A percentile compares a stretch with the other conserved stretches of the same genome.
Evolutionary conservation across 495 filamentous ascomycete genomes (phyloP).

Genomic region (Aspergillus saccharolyticus): DNA sequence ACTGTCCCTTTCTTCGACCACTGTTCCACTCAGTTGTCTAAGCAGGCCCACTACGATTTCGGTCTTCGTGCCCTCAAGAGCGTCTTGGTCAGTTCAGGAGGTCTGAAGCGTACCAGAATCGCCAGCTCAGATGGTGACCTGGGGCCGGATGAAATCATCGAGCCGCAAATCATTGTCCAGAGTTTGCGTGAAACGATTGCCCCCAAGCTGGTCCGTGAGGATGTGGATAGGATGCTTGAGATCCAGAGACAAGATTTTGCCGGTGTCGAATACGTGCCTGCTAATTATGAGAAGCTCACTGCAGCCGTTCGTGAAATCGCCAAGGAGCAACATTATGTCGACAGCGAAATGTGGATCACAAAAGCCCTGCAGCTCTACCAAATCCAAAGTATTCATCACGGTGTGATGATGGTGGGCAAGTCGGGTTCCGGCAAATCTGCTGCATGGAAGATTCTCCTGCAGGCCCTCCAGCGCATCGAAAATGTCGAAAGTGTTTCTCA

Average conservation of each 20-base stretch:
- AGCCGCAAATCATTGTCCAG: slow-evolving; percentile 98
- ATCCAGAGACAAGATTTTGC: slow-evolving; percentile 88
- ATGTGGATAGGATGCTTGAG: slow-evolving; percentile 79
- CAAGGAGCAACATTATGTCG: slow-evolving; percentile 72
- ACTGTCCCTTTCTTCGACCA: slow-evolving; percentile 97
- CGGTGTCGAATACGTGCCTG: slow-evolving; percentile 86
- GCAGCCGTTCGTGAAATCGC: slow-evolving; percentile 79
- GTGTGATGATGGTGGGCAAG: slow-evolving; percentile 99
- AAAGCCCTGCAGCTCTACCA: slow-evolving; percentile 96
- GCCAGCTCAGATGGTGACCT: slow-evolving; percentile 50
- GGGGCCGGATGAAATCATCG: slow-evolving; percentile 68
- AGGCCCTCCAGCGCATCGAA: slow-evolving; percentile 86
- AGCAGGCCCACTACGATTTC: slow-evolving; percentile 99
- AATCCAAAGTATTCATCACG: slow-evolving; percentile 95
- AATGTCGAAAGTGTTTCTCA: slow-evolving; percentile 90
- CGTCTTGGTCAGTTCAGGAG: slow-evolving; percentile 94
- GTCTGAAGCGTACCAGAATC: slow-evolving; percentile 82
- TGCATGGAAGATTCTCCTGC: slow-evolving; percentile 90
- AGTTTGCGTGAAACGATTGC: slow-evolving; percentile 98
- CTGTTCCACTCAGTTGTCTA: slow-evolving; percentile 73
- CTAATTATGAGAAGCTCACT: slow-evolving; percentile 72
- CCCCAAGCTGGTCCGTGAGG: slow-evolving; percentile 86
- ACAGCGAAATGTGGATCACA: slow-evolving; percentile 91
- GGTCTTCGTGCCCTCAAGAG: slow-evolving; percentile 96
- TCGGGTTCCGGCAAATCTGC: slow-evolving; percentile 94